phyloP scores from a whole-genome alignment of 108 stramenopile genomes.

The Cylindrotheca fusiformis region DNA sequence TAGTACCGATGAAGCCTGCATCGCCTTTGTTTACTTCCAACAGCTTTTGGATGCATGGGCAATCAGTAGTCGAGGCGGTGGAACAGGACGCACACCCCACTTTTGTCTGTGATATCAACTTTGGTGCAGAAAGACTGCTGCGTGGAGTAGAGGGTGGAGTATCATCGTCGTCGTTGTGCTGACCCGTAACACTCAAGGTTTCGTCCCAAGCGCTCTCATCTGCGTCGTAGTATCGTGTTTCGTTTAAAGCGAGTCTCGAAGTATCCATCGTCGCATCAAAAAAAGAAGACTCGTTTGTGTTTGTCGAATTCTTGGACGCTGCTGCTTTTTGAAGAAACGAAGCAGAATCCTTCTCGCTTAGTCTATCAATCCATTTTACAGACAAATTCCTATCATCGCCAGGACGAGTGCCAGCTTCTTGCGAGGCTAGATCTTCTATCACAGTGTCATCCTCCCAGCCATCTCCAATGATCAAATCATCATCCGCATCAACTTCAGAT shows the following conservation, averaged over 20 bases:
- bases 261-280: constrained; percentile 15
- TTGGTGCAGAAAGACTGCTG: constrained; percentile 1
- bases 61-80: constrained; percentile 9
- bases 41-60: constrained; percentile 33
- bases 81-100: constrained; percentile 9
- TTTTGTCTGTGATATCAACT: neutral
- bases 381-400: constrained; percentile 18
- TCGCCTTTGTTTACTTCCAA: constrained; percentile 17
- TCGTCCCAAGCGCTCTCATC: constrained; percentile 7
- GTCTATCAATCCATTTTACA: constrained; percentile 27
- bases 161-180: constrained; percentile 19
- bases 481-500: constrained; percentile 32
- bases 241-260: constrained; percentile 13
- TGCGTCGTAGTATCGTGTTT: constrained; percentile 32
- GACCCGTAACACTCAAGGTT: neutral
- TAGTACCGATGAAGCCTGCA: constrained; percentile 11
- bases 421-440: constrained; percentile 9
- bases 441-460: constrained; percentile 31
- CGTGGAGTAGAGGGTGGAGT: constrained; percentile 32
- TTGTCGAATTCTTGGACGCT: neutral
- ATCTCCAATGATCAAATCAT: constrained; percentile 27
- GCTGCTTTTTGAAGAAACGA: neutral
- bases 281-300: constrained; percentile 2
- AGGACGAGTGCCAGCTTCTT: neutral
- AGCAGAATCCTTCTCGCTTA: constrained; percentile 1